Base-by-base conservation (phyloP, 2,329 filamentous ascomycete genomes). In the Botryotinia globosa region DNA sequence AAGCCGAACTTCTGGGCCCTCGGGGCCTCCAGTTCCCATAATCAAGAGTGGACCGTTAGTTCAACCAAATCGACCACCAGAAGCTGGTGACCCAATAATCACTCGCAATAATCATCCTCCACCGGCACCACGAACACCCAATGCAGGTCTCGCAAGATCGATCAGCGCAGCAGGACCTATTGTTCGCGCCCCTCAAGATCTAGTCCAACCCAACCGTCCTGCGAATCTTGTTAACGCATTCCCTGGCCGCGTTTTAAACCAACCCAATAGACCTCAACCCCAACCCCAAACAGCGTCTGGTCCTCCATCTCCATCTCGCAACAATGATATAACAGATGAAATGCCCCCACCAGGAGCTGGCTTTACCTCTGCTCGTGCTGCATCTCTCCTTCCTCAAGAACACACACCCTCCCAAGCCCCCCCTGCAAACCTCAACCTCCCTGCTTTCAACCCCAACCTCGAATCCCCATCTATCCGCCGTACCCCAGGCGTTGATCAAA, bases 391-490 rank as follows among this genome's bases (percentile, higher is more conserved):
- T 8, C 84, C 87, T 9, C 86, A 88, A 73, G 70, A 72, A 1
- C 65, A 67, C 5, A 42, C 62, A 18, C 25, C 42, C 7, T 68
- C 71, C 7, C 65, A 83, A 73, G 32, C 61, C 67, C n/a, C 82
- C 83, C 48, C 79, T 82, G 5, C 81, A 85, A 6, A 81, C 83
- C 81, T 84, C 54, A 82, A 83, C 12, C 83, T 84, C 9, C 85
- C 88, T 20, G 84, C 86, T 37, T 95, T 94, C 81, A 91, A 94
- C 77, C 92, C 91, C 4, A 90, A 90, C 73, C 86, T 89, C 9
- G 91, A 94, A 78, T 93, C 91, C 74, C 94, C 94, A 0, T 96
- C 94, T 0, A 94, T 97, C 79, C 89, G 93, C 74, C 94, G 95
- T 80, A 98, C 95, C 0, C 92, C 92, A 0, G 94, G 94, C 3